A percentile compares a stretch with the other conserved stretches of the same genome.
phyloP scores from a whole-genome alignment of 441 rosid species.

The Eruca vesicaria region DNA sequence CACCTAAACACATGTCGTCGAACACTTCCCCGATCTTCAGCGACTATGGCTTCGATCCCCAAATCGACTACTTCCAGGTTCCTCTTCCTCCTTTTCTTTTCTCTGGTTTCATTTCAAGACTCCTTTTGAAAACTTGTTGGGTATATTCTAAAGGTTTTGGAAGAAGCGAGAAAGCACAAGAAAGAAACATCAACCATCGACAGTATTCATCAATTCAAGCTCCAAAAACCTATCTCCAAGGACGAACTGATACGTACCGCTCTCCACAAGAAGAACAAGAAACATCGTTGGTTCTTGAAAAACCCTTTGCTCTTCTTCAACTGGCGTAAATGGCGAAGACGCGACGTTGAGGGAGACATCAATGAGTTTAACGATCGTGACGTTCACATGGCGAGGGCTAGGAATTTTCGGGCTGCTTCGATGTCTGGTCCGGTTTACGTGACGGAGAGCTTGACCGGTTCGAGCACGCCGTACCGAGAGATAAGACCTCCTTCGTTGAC shows the following conservation, averaged over 20 bases:
- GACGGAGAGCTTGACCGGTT: slow-evolving; percentile 65
- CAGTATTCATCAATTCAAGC: slow-evolving; percentile 68
- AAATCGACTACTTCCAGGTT: slow-evolving; percentile 78
- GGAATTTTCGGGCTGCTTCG: slow-evolving; percentile 47
- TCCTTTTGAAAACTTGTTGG: no score
- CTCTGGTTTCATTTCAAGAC: neutral
- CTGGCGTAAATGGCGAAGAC: slow-evolving; percentile 39
- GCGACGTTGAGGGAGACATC: neutral
- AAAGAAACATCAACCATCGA: slow-evolving; percentile 43
- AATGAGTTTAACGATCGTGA: slow-evolving; percentile 24
- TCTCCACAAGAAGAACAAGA: slow-evolving; percentile 33
- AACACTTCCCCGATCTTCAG: slow-evolving; percentile 63
- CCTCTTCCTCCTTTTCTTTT: slow-evolving; percentile 15
- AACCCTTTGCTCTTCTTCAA: slow-evolving; percentile 62
- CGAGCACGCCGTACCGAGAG: slow-evolving; percentile 53
- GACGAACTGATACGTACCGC: slow-evolving; percentile 45
- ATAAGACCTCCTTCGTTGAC: slow-evolving; percentile 46
- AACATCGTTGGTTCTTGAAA: slow-evolving; percentile 66
- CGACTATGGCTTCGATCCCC: slow-evolving; percentile 92
- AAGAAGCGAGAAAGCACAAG: slow-evolving; percentile 73
- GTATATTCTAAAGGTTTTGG: slow-evolving; percentile 46
- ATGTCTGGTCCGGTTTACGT: slow-evolving; percentile 70
- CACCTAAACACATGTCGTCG: slow-evolving; percentile 42
- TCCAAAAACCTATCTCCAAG: slow-evolving; percentile 69
- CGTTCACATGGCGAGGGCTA: slow-evolving; percentile 40